phyloP scores from a whole-genome alignment of 768 basidiomycete species.

The Lentinus brumalis region DNA sequence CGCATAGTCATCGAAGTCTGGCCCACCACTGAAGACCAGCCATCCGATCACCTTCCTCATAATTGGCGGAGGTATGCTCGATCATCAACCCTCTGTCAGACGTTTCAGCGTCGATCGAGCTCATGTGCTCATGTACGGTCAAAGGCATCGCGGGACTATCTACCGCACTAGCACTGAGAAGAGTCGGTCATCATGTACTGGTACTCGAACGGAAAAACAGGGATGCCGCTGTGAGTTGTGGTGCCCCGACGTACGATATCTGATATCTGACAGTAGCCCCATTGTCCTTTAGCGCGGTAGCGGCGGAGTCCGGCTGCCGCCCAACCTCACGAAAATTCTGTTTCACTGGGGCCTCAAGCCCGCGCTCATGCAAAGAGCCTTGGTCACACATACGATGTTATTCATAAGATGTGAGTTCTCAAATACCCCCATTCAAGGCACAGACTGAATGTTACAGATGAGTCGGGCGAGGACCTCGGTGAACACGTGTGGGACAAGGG shows the following conservation, averaged over 20 bases:
- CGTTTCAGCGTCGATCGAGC: background rate
- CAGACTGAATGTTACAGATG: conserved; percentile 16
- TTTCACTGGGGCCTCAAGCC: conserved; percentile 37
- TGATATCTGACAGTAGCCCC: no score
- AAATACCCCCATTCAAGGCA: no score
- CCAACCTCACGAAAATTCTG: conserved; percentile 40
- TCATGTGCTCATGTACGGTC: background rate
- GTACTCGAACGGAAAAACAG: conserved; percentile 31
- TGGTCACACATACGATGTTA: conserved; percentile 24
- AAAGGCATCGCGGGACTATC: conserved; percentile 36
- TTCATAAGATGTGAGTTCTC: conserved; percentile 28
- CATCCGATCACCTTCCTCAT: conserved; percentile 32
- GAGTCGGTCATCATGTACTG: conserved; percentile 34
- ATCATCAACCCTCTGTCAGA: background rate
- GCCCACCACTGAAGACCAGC: conserved; percentile 10
- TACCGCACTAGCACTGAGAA: conserved; percentile 31
- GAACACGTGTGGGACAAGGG: conserved; percentile 32
- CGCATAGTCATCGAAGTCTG: conserved; percentile 3
- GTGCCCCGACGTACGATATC: background rate
- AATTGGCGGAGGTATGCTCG: conserved; percentile 31
- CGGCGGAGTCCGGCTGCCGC: conserved; percentile 35
- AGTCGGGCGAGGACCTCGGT: conserved; percentile 32
- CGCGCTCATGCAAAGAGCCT: conserved; percentile 25
- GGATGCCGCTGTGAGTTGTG: conserved; percentile 6
- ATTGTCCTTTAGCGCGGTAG: conserved; percentile 16